Conservation (phyloP, 345 rosid genomes). For the Firmiana major region DNA sequence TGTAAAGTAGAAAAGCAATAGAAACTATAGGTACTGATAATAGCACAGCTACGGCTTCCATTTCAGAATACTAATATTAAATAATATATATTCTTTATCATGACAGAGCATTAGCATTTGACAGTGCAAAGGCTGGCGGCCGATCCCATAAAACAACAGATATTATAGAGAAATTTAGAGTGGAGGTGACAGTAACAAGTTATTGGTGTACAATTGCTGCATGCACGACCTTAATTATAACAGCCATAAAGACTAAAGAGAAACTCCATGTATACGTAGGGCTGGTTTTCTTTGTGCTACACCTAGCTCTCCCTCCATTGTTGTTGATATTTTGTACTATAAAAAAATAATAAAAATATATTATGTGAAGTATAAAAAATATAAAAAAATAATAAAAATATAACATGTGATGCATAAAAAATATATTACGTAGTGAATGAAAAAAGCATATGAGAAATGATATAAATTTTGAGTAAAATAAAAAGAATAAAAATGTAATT, state of each 20-base stretch:
- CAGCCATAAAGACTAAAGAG: constrained; percentile 17
- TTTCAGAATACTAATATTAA: not conserved
- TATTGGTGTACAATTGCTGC: not conserved
- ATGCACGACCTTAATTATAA: constrained; percentile 3
- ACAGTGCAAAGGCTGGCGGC: constrained; percentile 29
- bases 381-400: no score
- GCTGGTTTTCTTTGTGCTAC: constrained; percentile 1
- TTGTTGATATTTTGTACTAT: no score
- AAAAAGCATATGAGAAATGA: no score
- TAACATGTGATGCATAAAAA: no score
- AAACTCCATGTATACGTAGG: not conserved
- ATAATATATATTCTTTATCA: not conserved
- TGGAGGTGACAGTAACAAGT: constrained; percentile 20
- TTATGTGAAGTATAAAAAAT: no score
- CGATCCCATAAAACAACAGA: constrained; percentile 39
- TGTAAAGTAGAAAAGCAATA: not conserved
- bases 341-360: no score
- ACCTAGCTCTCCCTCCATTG: constrained; percentile 27
- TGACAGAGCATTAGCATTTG: constrained; percentile 26
- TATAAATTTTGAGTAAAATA: no score
- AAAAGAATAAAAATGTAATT: no score
- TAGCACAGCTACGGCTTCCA: not conserved
- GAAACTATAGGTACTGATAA: not conserved
- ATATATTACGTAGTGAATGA: no score
- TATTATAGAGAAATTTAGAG: constrained; percentile 19